These are phyloP conservation scores for Paraphaeosphaeria sporulosa DNA, from an alignment of 2,329 filamentous ascomycete species.

Conservation along the genomic window DNA sequence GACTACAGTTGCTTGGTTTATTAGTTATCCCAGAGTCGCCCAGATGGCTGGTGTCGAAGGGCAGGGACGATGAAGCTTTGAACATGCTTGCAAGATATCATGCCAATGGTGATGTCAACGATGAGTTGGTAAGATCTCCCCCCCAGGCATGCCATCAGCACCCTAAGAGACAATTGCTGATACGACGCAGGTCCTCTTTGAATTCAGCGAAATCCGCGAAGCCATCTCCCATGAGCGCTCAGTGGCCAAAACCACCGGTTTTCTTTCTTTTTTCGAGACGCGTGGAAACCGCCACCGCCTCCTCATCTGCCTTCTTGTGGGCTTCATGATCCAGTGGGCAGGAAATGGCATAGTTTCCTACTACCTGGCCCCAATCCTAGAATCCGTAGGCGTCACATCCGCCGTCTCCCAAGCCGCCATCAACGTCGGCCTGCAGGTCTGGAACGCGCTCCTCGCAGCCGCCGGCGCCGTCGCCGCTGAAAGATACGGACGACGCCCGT, in stretches of 20 bases:
- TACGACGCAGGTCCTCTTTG: conserved; percentile 8
- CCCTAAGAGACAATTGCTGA: neutral
- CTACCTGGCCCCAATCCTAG: conserved; percentile 47
- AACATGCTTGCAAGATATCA: conserved; percentile 17
- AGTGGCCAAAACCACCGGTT: conserved; percentile 24
- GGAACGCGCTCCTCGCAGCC: conserved; percentile 47
- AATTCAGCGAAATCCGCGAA: conserved; percentile 20
- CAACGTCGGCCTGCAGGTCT: conserved; percentile 49
- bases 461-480: conserved; percentile 51
- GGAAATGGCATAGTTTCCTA: conserved; percentile 51
- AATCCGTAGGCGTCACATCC: conserved; percentile 47
- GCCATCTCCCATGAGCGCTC: conserved; percentile 13
- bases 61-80: conserved; percentile 47
- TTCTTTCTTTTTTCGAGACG: conserved; percentile 30
- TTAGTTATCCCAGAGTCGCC: too few relatives aligned
- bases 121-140: conserved; percentile 11
- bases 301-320: conserved; percentile 46
- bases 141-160: neutral
- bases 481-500: conserved; percentile 51
- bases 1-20: too few relatives aligned
- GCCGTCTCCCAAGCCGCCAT: conserved; percentile 46
- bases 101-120: conserved; percentile 30
- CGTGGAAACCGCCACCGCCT: conserved; percentile 48
- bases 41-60: conserved; percentile 59
- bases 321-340: conserved; percentile 48